Percentiles rank a stretch among this genome's conserved stretches.
Conservation (phyloP, 257 asterid genomes). For the Plantago ovata region DNA sequence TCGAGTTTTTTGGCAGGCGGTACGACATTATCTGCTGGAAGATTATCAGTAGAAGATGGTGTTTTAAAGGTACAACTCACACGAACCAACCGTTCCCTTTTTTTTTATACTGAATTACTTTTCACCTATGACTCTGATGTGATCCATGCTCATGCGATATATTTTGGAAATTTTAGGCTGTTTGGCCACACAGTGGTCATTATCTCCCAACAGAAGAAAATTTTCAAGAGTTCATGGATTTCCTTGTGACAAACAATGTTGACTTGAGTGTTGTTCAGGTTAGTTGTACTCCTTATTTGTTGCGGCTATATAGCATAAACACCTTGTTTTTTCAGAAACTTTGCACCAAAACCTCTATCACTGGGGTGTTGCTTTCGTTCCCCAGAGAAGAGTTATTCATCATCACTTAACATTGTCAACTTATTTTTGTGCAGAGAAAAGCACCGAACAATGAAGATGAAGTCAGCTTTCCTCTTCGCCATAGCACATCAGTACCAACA, state of each 20-base stretch:
- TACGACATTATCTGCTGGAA: slow-evolving; percentile 84
- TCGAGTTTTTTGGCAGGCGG: slow-evolving; percentile 98
- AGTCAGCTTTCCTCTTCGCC: slow-evolving; percentile 31
- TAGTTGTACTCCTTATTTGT: neutral
- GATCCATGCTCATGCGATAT: neutral
- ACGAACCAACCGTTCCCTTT: neutral
- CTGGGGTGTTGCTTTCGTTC: too few relatives aligned
- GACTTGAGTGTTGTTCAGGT: slow-evolving; percentile 68
- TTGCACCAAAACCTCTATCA: neutral
- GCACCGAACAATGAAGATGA: slow-evolving; percentile 50
- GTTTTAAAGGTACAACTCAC: slow-evolving; percentile 52
- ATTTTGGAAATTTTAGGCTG: slow-evolving; percentile 41
- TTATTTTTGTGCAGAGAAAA: slow-evolving; percentile 39
- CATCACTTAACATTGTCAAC: too few relatives aligned
- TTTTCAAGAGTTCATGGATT: slow-evolving; percentile 69
- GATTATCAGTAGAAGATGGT: slow-evolving; percentile 71
- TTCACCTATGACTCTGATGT: neutral
- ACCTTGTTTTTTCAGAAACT: neutral
- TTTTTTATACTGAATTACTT: neutral
- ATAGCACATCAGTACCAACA: slow-evolving; percentile 51
- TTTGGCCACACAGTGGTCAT: slow-evolving; percentile 98
- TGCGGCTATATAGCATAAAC: neutral
- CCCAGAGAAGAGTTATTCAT: too few relatives aligned
- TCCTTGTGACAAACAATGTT: slow-evolving; percentile 53
- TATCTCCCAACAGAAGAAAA: slow-evolving; percentile 91